phyloP scores from a whole-genome alignment of 306 rosid genomes.

The Malus sylvestris region DNA sequence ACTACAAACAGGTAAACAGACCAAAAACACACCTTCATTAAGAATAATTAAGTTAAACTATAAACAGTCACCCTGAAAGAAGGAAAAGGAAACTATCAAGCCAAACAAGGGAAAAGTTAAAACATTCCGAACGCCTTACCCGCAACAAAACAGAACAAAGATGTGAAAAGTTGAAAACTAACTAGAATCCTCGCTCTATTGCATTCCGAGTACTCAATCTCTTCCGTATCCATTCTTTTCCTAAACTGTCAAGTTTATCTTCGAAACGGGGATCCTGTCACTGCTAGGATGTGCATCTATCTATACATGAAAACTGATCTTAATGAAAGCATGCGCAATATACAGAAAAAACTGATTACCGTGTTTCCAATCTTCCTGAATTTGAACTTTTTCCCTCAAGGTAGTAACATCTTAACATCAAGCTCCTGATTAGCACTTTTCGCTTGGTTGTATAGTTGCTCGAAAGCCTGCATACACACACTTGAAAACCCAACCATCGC shows the following conservation, averaged over 20 bases:
- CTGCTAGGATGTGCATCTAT: background rate
- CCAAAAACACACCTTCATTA: background rate
- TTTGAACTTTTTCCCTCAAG: background rate
- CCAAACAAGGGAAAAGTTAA: background rate
- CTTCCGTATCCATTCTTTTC: background rate
- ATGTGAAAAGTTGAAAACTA: background rate
- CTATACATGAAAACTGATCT: background rate
- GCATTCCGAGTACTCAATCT: slow-evolving; percentile 5
- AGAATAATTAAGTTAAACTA: background rate
- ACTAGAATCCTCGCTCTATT: background rate
- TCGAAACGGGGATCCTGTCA: background rate
- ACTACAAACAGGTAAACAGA: background rate
- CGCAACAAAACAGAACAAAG: slow-evolving; percentile 12
- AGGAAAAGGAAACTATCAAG: background rate
- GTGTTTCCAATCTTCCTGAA: background rate
- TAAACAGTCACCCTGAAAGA: background rate
- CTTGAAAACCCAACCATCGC: slow-evolving; percentile 92
- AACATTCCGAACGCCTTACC: slow-evolving; percentile 1
- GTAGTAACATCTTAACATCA: slow-evolving; percentile 63
- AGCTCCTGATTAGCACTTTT: slow-evolving; percentile 43
- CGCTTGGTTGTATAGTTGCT: slow-evolving; percentile 72
- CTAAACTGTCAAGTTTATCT: background rate
- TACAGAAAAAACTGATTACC: slow-evolving; percentile 8
- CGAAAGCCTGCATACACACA: slow-evolving; percentile 78
- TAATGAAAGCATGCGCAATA: background rate